Evolutionary conservation across 352 stramenopile species (phyloP), one percentile per base, ranked within the genome.

Genomic region (Globisporangium lucens): DNA sequence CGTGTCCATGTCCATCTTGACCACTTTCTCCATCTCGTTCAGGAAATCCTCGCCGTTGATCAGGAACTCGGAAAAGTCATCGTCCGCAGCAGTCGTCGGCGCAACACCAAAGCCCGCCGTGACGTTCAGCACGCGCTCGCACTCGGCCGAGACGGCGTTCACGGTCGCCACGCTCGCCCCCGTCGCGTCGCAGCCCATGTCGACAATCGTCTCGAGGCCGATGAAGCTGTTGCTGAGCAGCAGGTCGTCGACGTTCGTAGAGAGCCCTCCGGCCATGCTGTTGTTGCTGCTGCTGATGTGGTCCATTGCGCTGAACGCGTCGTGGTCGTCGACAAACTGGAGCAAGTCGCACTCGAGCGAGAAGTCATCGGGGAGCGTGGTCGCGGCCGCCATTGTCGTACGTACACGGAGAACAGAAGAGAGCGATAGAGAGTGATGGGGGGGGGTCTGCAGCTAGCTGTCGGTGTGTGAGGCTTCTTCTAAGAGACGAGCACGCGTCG

Each of bases 31-130:
- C 75, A 86, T 79, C 35, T 86, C 76, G 27, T 71, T 65, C 13
- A 89, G 56, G 63, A 89, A 84, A n/a, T 84, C 73, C 57, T 89
- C 83, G 35, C 75, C 72, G 64, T 86, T 77, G 66, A 89, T 69
- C 63, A 89, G 47, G 22, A 91, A 83, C 1, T 75, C 79, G 33
- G 74, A 62, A 51, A 83, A 66, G 5, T 84, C 76, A 61, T 83
- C 71, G 10, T 71, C 64, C 0, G 29, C 33, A 24, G 33, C n/a
- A 20, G 61, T 13, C 5, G 52, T n/a, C 1, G 22, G 15, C 20
- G 27, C n/a, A 8, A 58, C 41, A 41, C 57, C 56, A 24, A 64
- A 57, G 46, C 29, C 58, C 36, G 56, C 57, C 15, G 58, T 70
- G 30, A 65, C 33, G 41, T 76, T 73, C 38, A 79, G 56, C 20